Evolutionary conservation across 177 flowering plant genomes (phyloP).

Genomic region (Vitis hybrid): DNA sequence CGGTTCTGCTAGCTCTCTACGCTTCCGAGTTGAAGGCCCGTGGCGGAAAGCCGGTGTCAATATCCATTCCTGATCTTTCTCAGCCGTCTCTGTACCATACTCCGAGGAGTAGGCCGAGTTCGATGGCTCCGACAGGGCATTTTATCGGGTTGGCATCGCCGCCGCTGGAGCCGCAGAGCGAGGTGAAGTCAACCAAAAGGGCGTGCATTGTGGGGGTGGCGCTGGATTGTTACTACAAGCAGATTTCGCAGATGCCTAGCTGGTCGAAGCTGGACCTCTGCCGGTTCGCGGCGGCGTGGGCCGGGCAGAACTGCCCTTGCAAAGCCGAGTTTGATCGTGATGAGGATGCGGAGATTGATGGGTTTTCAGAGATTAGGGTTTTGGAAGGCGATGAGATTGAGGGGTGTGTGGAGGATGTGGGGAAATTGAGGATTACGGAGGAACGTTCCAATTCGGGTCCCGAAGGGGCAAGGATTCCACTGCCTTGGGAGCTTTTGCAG

Average conservation of each 20-base stretch:
- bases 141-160: slow-evolving; percentile 59
- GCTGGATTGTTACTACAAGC: slow-evolving; percentile 71
- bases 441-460: slow-evolving; percentile 5
- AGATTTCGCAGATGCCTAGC: slow-evolving; percentile 80
- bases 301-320: slow-evolving; percentile 78
- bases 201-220: slow-evolving; percentile 70
- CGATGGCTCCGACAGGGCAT: slow-evolving; percentile 1
- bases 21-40: slow-evolving; percentile 66
- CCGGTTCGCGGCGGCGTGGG: slow-evolving; percentile 64
- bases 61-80: slow-evolving; percentile 75
- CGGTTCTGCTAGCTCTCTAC: slow-evolving; percentile 74
- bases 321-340: slow-evolving; percentile 42
- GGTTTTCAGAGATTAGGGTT: slow-evolving; percentile 13
- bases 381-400: slow-evolving; percentile 15
- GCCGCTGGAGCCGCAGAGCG: slow-evolving; percentile 78
- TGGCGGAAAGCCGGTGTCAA: slow-evolving; percentile 61
- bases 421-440: slow-evolving; percentile 30
- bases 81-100: slow-evolving; percentile 84
- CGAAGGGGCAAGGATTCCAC: slow-evolving; percentile 64
- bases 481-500: slow-evolving; percentile 94
- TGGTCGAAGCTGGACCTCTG: slow-evolving; percentile 88
- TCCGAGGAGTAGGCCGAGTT: slow-evolving; percentile 34
- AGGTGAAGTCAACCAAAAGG: slow-evolving; percentile 85
- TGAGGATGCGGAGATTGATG: slow-evolving; percentile 9
- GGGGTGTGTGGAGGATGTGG: slow-evolving; percentile 35